Evolutionary conservation across 2,329 filamentous ascomycete species (phyloP), one percentile per base, ranked within the genome.

Genomic region (Chaetoscypha palmicola): DNA sequence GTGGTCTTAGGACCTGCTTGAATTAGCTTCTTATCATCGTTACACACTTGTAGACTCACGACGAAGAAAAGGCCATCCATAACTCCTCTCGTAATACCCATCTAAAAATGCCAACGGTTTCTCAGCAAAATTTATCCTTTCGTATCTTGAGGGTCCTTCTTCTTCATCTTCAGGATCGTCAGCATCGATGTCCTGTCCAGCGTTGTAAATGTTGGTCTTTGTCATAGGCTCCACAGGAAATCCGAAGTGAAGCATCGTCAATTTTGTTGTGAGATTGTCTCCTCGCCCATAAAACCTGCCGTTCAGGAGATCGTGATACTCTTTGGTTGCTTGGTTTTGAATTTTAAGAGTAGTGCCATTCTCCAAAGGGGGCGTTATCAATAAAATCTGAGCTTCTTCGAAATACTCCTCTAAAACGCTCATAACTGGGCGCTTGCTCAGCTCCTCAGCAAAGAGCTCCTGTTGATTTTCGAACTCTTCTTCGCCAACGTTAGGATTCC

Each of bases 221-320:
- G 56, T 58, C 14, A 59, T 23, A 4, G 56, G 49, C 20, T 50
- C 54, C 19, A 62, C 51, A 5, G 59, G 59, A 8, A 61, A 45
- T 10, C 59, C 59, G 38, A 60, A 62, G 36, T 58, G 41, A 10
- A 57, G 23, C 59, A 62, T 61, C 7, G 57, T 50, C 12, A 62
- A 38, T 40, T 61, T 62, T 5, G 58, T 61, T 5, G 50, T 43
- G 11, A 58, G 33, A 33, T 61, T 62, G 17, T 61, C 50, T 5
- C 46, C 30, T 9, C 41, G 32, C 19, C 49, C 48, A 11, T 46
- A 11, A 26, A 58, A 55, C 17, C 7, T 11, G 5, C 44, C 45
- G 2, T 16, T 26, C 3, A 51, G 35, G 24, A 26, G 9, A 4
- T 30, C 26, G 17, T 51, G 49, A 38, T 58, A 59, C 10, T 41